Conservation (phyloP, 73 alveolate genomes). For the Paramecium bursaria region DNA sequence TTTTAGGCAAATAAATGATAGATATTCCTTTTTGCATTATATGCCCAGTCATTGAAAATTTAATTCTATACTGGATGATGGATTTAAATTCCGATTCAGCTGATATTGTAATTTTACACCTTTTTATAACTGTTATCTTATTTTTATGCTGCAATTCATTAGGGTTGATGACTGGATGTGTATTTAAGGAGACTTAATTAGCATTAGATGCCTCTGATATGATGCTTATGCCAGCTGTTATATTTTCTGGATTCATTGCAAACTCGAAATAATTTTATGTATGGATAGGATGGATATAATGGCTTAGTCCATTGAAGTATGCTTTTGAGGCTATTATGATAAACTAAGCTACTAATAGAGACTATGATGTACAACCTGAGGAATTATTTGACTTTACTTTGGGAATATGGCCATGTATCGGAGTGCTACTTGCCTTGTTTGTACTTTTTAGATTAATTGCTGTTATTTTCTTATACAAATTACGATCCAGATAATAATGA, state of each 20-base stretch:
- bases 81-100: conserved; percentile 6
- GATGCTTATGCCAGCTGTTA: neutral
- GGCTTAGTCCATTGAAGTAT: conserved; percentile 10
- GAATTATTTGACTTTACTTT: conserved; percentile 18
- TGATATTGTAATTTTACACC: neutral
- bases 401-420: conserved; percentile 48
- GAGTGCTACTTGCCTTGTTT: conserved; percentile 12
- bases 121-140: neutral
- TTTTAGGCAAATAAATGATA: conserved; percentile 3
- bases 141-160: neutral
- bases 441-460: conserved; percentile 50
- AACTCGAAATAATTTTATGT: neutral
- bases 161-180: conserved; percentile 7
- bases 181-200: conserved; percentile 1
- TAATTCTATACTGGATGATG: conserved; percentile 5
- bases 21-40: conserved; percentile 10
- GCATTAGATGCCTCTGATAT: neutral
- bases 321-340: conserved; percentile 53
- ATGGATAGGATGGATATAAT: conserved; percentile 45
- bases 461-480: neutral
- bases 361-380: conserved; percentile 21
- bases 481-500: conserved; percentile 40
- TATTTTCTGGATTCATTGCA: conserved; percentile 27
- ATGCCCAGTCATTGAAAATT: neutral
- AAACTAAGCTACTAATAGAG: conserved; percentile 67